Evolutionary conservation across 208 protist species (phyloP).

Genomic region (Leptomonas pyrrhocoris): DNA sequence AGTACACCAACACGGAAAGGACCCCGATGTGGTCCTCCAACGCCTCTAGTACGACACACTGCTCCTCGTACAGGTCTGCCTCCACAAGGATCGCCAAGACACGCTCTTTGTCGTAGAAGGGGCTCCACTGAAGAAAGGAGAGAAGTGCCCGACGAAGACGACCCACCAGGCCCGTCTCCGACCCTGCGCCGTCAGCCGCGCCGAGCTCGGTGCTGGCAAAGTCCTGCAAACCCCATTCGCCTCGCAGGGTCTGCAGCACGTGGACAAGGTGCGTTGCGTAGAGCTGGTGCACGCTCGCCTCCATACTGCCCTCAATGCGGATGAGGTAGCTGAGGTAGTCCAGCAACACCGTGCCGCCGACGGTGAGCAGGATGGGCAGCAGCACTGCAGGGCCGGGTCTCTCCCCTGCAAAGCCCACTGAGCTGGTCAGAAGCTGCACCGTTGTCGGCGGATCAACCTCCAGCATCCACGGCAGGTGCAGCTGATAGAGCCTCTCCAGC

Average conservation of each 20-base stretch:
- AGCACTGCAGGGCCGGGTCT: slow-evolving; percentile 5
- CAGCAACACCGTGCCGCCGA: slow-evolving; percentile 25
- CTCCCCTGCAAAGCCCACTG: slow-evolving; percentile 3
- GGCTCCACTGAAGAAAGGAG: slow-evolving; percentile 37
- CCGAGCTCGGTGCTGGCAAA: slow-evolving; percentile 15
- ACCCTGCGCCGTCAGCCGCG: slow-evolving; percentile 29
- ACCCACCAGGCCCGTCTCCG: slow-evolving; percentile 48
- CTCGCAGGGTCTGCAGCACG: slow-evolving; percentile 28
- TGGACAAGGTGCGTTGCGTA: slow-evolving; percentile 45
- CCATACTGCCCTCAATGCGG: slow-evolving; percentile 13
- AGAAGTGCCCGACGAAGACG: slow-evolving; percentile 40
- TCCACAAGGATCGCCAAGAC: slow-evolving; percentile 39
- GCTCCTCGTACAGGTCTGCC: slow-evolving; percentile 44
- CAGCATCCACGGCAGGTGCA: slow-evolving; percentile 59
- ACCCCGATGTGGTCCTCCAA: slow-evolving; percentile 52
- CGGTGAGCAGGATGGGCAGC: slow-evolving; percentile 17
- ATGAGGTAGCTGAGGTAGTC: slow-evolving; percentile 40
- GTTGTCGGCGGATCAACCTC: slow-evolving; percentile 13
- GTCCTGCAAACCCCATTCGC: slow-evolving; percentile 24
- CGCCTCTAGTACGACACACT: slow-evolving; percentile 39
- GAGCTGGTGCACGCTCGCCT: slow-evolving; percentile 39
- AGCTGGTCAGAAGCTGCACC: slow-evolving; percentile 26
- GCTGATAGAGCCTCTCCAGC: slow-evolving; percentile 25
- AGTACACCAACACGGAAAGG: slow-evolving; percentile 49
- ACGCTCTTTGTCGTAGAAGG: slow-evolving; percentile 40